Conservation (phyloP, 2,329 filamentous ascomycete species). For the Aureobasidium sp. region DNA sequence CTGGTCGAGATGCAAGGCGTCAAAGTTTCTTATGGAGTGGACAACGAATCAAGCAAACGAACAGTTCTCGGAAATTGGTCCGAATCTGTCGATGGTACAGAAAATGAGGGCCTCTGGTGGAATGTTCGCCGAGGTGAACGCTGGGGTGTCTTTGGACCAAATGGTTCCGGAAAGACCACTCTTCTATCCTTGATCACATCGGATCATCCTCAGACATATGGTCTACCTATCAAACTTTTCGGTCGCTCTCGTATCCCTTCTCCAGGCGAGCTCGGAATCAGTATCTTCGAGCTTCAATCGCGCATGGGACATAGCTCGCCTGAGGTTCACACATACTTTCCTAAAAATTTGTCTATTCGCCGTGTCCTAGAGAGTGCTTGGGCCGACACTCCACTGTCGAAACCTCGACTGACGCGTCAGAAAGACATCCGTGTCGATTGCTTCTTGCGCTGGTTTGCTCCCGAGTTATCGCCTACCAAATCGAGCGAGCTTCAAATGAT, state of each 20-base stretch:
- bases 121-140: slow-evolving; percentile 74
- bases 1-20: slow-evolving; percentile 85
- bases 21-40: slow-evolving; percentile 66
- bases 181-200: slow-evolving; percentile 87
- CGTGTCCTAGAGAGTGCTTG: slow-evolving; percentile 78
- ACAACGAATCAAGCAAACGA: slow-evolving; percentile 35
- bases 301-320: slow-evolving; percentile 90
- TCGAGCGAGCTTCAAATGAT: neutral
- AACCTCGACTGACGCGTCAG: slow-evolving; percentile 55
- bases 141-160: slow-evolving; percentile 89
- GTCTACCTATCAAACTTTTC: slow-evolving; percentile 78
- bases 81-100: neutral
- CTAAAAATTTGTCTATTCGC: slow-evolving; percentile 64
- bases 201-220: slow-evolving; percentile 92
- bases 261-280: slow-evolving; percentile 64
- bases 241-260: slow-evolving; percentile 72
- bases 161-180: slow-evolving; percentile 92
- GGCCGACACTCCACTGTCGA: slow-evolving; percentile 76
- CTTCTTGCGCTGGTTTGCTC: slow-evolving; percentile 67
- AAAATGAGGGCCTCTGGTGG: slow-evolving; percentile 63
- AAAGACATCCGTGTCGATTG: slow-evolving; percentile 58
- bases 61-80: slow-evolving; percentile 73
- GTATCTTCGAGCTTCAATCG: slow-evolving; percentile 85
- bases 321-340: slow-evolving; percentile 90
- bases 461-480: slow-evolving; percentile 59